Evolutionary conservation across 2,329 filamentous ascomycete genomes (phyloP).

Genomic region (Endothia cerciana): DNA sequence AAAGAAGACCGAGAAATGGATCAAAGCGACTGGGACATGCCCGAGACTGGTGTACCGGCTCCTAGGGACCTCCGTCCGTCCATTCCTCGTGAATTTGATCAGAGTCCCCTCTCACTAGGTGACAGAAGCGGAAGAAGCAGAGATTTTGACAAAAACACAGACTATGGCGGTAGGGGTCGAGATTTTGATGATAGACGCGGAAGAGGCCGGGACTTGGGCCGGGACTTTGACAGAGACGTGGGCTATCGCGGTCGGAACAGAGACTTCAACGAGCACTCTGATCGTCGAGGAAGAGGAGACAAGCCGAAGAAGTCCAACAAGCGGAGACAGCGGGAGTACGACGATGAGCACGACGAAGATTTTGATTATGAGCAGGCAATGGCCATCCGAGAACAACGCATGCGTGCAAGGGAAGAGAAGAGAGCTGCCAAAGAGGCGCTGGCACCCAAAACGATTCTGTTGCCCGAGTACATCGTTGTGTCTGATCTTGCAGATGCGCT

Average conservation of each 20-base stretch:
- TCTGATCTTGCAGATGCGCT: constrained; percentile 77
- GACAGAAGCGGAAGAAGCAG: neutral
- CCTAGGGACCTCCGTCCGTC: constrained; percentile 3
- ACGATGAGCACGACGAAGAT: constrained; percentile 45
- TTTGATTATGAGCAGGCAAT: constrained; percentile 43
- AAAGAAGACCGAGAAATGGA: neutral
- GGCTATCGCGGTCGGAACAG: constrained; percentile 24
- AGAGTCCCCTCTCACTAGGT: neutral
- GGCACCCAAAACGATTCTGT: constrained; percentile 64
- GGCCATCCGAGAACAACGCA: constrained; percentile 43
- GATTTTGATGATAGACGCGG: constrained; percentile 3
- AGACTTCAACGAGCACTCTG: neutral
- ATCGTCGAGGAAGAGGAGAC: constrained; percentile 9
- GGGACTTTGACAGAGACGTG: neutral
- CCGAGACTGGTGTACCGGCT: neutral
- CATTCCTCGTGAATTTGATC: constrained; percentile 1
- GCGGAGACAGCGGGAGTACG: constrained; percentile 32
- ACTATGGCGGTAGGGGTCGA: constrained; percentile 23
- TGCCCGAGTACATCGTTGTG: constrained; percentile 94
- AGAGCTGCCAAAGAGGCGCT: constrained; percentile 44
- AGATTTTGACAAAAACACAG: neutral
- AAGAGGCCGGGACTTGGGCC: neutral
- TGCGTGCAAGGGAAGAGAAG: constrained; percentile 48
- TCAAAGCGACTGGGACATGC: neutral
- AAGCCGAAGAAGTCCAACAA: constrained; percentile 17